A percentile compares a stretch with the other conserved stretches of the same genome.
Evolutionary conservation across 192 early-diverging fungal species (phyloP).

Genomic region (Backusella morwellensis): DNA sequence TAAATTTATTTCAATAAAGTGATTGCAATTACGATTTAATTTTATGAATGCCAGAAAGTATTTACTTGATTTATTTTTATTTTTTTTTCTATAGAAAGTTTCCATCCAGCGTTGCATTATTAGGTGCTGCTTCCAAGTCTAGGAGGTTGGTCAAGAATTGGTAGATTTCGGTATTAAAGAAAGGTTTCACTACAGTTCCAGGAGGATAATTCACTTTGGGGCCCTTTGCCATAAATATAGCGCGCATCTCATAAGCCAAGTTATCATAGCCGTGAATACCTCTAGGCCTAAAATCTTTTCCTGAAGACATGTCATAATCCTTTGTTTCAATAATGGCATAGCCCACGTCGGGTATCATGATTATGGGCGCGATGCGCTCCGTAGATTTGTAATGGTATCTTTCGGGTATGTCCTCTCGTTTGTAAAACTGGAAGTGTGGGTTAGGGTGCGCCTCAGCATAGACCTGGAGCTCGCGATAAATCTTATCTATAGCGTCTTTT

Average conservation of each 20-base stretch:
- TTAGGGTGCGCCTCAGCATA: conserved; percentile 25
- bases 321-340: conserved; percentile 50
- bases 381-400: conserved; percentile 68
- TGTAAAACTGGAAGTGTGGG: conserved; percentile 60
- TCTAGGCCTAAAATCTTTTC: conserved; percentile 24
- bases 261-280: conserved; percentile 90
- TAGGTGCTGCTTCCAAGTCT: conserved; percentile 56
- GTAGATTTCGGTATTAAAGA: conserved; percentile 77
- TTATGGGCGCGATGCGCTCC: conserved; percentile 73
- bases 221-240: conserved; percentile 80
- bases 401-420: conserved; percentile 67
- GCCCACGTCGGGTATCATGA: conserved; percentile 65
- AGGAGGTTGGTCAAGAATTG: conserved; percentile 59
- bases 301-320: conserved; percentile 34
- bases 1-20: too few relatives aligned
- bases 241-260: conserved; percentile 72
- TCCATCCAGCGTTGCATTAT: conserved; percentile 65
- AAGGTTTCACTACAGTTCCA: conserved; percentile 43
- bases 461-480: conserved; percentile 53
- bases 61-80: neutral
- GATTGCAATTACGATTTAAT: too few relatives aligned
- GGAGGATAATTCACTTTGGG: conserved; percentile 33
- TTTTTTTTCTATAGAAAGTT: neutral
- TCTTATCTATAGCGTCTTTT: conserved; percentile 33
- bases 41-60: too few relatives aligned